Base-by-base conservation (phyloP, 2,329 filamentous ascomycete species). In the Pseudogymnoascus sp. region DNA sequence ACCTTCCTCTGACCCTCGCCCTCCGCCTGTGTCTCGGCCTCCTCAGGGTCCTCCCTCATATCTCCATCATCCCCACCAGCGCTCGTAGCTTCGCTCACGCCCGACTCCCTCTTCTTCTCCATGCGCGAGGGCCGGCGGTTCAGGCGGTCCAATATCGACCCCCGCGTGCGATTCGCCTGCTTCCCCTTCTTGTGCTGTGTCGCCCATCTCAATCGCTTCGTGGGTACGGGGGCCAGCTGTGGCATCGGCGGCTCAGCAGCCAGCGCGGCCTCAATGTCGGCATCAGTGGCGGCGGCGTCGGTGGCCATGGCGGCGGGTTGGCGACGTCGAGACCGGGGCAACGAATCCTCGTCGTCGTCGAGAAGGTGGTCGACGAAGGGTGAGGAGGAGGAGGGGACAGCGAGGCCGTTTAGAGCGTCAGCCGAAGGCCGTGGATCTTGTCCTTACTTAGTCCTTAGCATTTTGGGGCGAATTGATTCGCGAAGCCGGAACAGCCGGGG, bases 131-230 rank as follows among this genome's bases (percentile, higher is more conserved):
- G 70, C 81, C 84, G 86, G 73, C 84, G 86, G 73, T 90, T 84
- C 72, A 87, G 80, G 69, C 92, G 87, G 70, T 89, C 87, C 71
- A 94, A 84, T 67, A 97, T 87, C 50, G 90, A 94, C 64, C 87
- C 79, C 66, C 94, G 87, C 80, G 97, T 97, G 73, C 84, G 82
- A 69, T 82, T 80, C 67, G 89, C 91, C 73, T 87, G 90, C 73
- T 86, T 84, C 70, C 90, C 85, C 14, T 87, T 86, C 75, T 90
- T 84, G 74, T 91, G 90, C 72, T 92, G 90, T 14, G 94, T 97
- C 16, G 94, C 93, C 94, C 94, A 97, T 85, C 94, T 84, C 75
- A 94, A 87, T 73, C 92, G 84, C 73, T 93, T 91, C 21, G 87
- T 88, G 7, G 84, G 50, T 56, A 56, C 50, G 10, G 50, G 50